Evolutionary conservation across 805 yeast genomes (phyloP).

Genomic region (Candida ipomoeae): DNA sequence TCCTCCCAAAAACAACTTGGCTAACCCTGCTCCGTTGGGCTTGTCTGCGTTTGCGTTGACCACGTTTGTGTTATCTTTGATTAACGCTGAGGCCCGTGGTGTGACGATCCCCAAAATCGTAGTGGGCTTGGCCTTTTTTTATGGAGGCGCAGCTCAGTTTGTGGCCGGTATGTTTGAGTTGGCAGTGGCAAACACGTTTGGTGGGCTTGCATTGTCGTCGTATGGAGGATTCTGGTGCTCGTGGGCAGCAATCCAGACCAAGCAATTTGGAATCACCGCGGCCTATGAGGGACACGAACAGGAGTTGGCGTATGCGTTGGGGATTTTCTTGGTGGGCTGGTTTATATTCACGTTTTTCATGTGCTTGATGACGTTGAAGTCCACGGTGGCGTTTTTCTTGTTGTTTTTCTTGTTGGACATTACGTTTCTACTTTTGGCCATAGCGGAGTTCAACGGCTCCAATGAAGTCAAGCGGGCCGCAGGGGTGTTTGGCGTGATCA

Average conservation of each 20-base stretch:
- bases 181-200: constrained; percentile 72
- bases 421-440: constrained; percentile 40
- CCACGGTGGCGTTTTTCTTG: constrained; percentile 40
- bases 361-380: constrained; percentile 38
- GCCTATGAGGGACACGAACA: constrained; percentile 27
- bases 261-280: constrained; percentile 33
- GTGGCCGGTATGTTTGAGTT: constrained; percentile 75
- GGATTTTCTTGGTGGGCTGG: constrained; percentile 40
- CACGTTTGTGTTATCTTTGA: constrained; percentile 59
- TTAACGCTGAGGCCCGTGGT: constrained; percentile 66
- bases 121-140: constrained; percentile 63
- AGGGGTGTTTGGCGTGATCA: constrained; percentile 40
- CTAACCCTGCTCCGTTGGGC: constrained; percentile 76
- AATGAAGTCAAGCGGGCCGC: constrained; percentile 35
- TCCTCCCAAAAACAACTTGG: constrained; percentile 43
- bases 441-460: constrained; percentile 31
- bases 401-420: constrained; percentile 38
- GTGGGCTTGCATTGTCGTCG: constrained; percentile 58
- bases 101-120: constrained; percentile 57
- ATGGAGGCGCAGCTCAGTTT: constrained; percentile 69
- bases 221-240: constrained; percentile 78
- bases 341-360: constrained; percentile 42
- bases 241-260: constrained; percentile 56
- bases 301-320: constrained; percentile 33
- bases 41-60: constrained; percentile 67